Evolutionary conservation across 139 green algal species (phyloP), one percentile per base, ranked within the genome.

Genomic region (Desmodesmus armatus): DNA sequence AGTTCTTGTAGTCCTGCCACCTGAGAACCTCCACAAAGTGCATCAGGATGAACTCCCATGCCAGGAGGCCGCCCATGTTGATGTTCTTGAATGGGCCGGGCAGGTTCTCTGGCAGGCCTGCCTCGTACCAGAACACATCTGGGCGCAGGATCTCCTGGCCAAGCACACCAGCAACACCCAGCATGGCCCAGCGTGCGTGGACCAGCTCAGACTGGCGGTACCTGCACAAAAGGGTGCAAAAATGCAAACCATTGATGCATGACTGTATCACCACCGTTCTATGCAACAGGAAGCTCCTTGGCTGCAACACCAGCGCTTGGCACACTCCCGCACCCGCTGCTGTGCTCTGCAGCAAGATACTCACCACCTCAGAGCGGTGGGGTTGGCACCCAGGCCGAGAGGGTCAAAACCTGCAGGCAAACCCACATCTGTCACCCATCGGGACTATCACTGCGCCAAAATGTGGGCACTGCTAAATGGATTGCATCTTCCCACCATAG

Each of bases 131-230:
- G 89, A 89, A 93, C 62, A 96, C 84, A 33, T 90, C 86, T 21
- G 91, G 91, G 44, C 87, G 88, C 27, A 92, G 47, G 43, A 94
- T 85, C 89, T 96, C 94, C 70, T 94, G 90, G 25, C 87, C 92
- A n/a, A 98, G 86, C 82, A 92, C 92, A 41, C 95, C 95, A 55
- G 92, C 92, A 51, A 92, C 91, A 66, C 92, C 94, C 29, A 96
- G 88, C 93, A 96, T 96, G 37, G 93, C 93, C 88, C 89, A 96
- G 72, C 94, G 90, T 43, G 74, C 84, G 86, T 96, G 89, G 44
- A 97, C 83, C 74, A 99, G 91, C 93, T 99, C 96, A 85, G 96
- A 91, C 84, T 98, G 93, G 43, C 90, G 87, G 84, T 95, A 97
- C 93, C 94, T 95, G 88, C 71, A 91, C 3, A n/a, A n/a, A n/a